A percentile compares a stretch with the other conserved stretches of the same genome.
Evolutionary conservation across 2,329 filamentous ascomycete species (phyloP).

Genomic region (Fusarium foetens): DNA sequence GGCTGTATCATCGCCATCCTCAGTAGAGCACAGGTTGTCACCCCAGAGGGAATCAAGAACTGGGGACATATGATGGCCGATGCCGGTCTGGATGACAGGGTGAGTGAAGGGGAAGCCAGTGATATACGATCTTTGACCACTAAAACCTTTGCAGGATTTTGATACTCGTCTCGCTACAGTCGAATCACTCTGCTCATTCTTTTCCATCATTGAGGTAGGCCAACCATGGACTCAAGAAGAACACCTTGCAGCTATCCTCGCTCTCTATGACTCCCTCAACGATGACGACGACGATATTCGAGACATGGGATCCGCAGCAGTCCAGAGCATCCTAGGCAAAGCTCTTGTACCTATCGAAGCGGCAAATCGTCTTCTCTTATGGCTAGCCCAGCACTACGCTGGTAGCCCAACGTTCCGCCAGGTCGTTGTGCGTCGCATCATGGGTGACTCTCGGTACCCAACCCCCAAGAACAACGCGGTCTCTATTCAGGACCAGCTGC

Average conservation of each 20-base stretch:
- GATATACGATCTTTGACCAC: conserved; percentile 34
- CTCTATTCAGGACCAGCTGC: conserved; percentile 54
- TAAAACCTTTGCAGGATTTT: conserved; percentile 61
- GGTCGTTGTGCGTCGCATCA: conserved; percentile 56
- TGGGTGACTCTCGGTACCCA: conserved; percentile 37
- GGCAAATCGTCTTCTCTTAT: conserved; percentile 56
- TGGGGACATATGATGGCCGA: conserved; percentile 64
- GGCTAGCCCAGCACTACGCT: conserved; percentile 53
- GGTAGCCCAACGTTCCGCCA: conserved; percentile 51
- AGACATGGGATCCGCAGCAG: conserved; percentile 66
- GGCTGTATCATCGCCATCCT: conserved; percentile 56
- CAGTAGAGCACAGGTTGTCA: conserved; percentile 30
- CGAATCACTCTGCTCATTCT: conserved; percentile 65
- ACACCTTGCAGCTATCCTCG: conserved; percentile 67
- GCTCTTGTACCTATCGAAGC: conserved; percentile 61
- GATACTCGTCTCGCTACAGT: conserved; percentile 71
- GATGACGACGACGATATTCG: conserved; percentile 95
- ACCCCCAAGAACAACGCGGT: conserved; percentile 14
- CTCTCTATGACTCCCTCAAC: conserved; percentile 79
- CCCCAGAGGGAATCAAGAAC: conserved; percentile 40
- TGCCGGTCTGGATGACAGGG: conserved; percentile 60
- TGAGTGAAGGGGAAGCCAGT: conserved; percentile 38
- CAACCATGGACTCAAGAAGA: conserved; percentile 42
- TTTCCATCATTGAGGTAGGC: conserved; percentile 40
- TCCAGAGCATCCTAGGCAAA: conserved; percentile 57